A percentile compares a stretch with the other conserved stretches of the same genome.
phyloP scores from a whole-genome alignment of 805 yeast genomes.

The Lachancea thermotolerans region DNA sequence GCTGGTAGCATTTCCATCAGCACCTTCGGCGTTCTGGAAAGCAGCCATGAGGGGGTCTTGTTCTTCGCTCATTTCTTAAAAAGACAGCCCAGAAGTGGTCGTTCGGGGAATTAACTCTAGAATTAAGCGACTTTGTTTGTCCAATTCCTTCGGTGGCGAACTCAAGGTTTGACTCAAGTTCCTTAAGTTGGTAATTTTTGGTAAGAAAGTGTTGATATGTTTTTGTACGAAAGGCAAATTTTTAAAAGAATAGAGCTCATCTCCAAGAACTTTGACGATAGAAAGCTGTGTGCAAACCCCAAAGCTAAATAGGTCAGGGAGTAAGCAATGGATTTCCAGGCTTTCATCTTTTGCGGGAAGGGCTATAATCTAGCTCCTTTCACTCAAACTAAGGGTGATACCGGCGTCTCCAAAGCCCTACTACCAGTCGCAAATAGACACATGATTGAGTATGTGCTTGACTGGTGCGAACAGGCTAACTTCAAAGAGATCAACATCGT shows the following conservation, averaged over 20 bases:
- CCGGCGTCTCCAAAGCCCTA: slow-evolving; percentile 75
- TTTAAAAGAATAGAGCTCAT: background rate
- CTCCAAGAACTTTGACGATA: background rate
- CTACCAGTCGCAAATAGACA: slow-evolving; percentile 87
- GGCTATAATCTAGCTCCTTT: slow-evolving; percentile 73
- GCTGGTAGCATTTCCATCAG: slow-evolving; percentile 22
- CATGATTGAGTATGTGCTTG: slow-evolving; percentile 77
- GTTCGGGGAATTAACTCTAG: no score
- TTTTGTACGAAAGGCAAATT: background rate
- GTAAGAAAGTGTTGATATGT: background rate
- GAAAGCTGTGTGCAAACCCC: no score
- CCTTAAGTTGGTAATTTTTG: background rate
- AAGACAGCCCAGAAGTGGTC: no score
- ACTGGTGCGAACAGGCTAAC: slow-evolving; percentile 88
- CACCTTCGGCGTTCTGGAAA: slow-evolving; percentile 27
- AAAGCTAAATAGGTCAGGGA: background rate
- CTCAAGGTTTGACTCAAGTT: background rate
- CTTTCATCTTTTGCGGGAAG: slow-evolving; percentile 81
- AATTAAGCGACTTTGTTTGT: background rate
- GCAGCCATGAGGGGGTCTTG: slow-evolving; percentile 75
- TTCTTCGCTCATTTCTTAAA: slow-evolving; percentile 46
- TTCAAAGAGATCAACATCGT: slow-evolving; percentile 66
- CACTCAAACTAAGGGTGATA: slow-evolving; percentile 44
- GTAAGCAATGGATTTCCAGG: slow-evolving; percentile 80
- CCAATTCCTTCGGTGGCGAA: slow-evolving; percentile 4